These are phyloP conservation scores for Eutrema salsugineum DNA, from an alignment of 441 rosid genomes.

Conservation along the genomic window DNA sequence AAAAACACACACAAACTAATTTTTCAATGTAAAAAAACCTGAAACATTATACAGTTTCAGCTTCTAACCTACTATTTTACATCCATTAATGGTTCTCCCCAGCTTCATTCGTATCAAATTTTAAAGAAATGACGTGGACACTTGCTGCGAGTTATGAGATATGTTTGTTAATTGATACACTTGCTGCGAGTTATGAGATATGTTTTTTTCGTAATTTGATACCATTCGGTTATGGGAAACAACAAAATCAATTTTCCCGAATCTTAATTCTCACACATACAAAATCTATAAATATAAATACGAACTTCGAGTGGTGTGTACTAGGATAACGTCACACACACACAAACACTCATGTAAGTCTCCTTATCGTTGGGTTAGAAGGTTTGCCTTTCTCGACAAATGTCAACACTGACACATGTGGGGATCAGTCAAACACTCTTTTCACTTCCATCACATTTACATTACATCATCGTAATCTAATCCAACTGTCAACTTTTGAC, in stretches of 20 bases:
- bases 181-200: not conserved
- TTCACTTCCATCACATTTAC: not conserved
- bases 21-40: no score
- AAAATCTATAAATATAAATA: not conserved
- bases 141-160: no score
- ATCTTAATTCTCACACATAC: not conserved
- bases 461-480: slow-evolving; percentile 29
- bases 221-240: not conserved
- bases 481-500: slow-evolving; percentile 15
- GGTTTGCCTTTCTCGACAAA: slow-evolving; percentile 1
- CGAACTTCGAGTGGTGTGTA: slow-evolving; percentile 12
- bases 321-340: slow-evolving; percentile 20
- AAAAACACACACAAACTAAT: no score
- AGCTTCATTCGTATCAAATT: no score
- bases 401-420: not conserved
- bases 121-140: no score
- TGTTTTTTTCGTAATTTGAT: not conserved
- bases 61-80: no score
- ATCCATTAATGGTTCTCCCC: no score
- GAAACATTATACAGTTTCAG: no score
- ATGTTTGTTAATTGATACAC: not conserved
- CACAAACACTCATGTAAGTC: slow-evolving; percentile 11
- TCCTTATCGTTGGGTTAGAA: not conserved
- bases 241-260: slow-evolving; percentile 4
- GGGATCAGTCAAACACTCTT: slow-evolving; percentile 10